Evolutionary conservation across 768 basidiomycete genomes (phyloP), one percentile per base, ranked within the genome.

Genomic region (Hortiboletus campestris): DNA sequence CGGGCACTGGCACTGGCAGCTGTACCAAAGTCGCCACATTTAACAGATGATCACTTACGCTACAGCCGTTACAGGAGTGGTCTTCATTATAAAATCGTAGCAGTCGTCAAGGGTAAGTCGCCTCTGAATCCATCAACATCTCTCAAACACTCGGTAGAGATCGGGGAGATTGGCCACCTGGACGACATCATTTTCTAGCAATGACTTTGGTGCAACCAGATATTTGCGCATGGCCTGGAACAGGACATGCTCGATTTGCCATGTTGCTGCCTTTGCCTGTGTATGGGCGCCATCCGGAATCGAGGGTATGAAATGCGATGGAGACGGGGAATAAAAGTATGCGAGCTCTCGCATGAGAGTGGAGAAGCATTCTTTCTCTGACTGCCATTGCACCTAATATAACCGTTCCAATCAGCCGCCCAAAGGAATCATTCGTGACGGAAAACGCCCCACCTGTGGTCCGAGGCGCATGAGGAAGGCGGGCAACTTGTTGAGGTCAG

Each of bases 81-180:
- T n/a, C 34, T 53, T 49, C 35, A 28, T 40, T 2, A 42, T 29
- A 38, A 46, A 14, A 42, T 55, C 39, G 25, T 41, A 44, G 40
- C 49, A 54, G 17, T 42, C 56, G 6, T 60, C 53, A 29, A n/a
- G 16, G 16, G 25, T 29, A 14, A 5, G 9, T 35, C 20, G 28
- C 17, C n/a, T 9, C 28, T 9, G 25, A n/a, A 25, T 34, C 10
- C n/a, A 43, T 77, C 67, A 98, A 67, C 95, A 98, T 59, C 95
- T 74, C 73, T 98, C 95, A 65, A 98, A 99, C 0, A 98, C 90
- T 58, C 89, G 86, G 71, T 97, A 99, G 50, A 99, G 75, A 59
- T 95, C 93, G 2, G 94, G 94, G 41, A 98, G 72, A 69, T 84
- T 89, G 11, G 97, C 94, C 19, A 96, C 83, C 72, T 95, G 91